phyloP scores from a whole-genome alignment of 495 filamentous ascomycete species.

The Xanthoparmelia taractica region DNA sequence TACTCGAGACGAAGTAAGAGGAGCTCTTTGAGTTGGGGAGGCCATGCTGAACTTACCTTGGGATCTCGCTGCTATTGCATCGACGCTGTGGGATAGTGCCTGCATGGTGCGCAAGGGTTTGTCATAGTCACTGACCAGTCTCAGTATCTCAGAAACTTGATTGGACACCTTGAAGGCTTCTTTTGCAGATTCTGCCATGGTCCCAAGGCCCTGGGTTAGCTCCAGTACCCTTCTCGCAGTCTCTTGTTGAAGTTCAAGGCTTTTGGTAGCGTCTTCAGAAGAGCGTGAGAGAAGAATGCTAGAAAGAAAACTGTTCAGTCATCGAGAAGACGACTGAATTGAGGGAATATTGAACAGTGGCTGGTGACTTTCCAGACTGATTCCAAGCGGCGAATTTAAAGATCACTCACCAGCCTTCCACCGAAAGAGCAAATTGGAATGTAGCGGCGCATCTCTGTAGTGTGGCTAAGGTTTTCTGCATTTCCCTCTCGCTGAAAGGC shows the following conservation, averaged over 20 bases:
- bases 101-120: not conserved
- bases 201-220: constrained; percentile 5
- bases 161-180: constrained; percentile 9
- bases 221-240: constrained; percentile 7
- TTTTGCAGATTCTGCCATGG: not conserved
- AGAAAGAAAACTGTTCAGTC: not conserved
- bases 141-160: constrained; percentile 1
- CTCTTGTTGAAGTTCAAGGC: constrained; percentile 10
- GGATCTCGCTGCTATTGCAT: not conserved
- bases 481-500: constrained; percentile 17
- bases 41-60: constrained; percentile 8
- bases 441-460: constrained; percentile 12
- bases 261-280: not conserved
- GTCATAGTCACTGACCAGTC: not conserved
- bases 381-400: too few species aligned
- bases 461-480: constrained; percentile 6
- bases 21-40: not conserved
- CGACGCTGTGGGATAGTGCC: not conserved
- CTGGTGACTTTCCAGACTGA: too few species aligned
- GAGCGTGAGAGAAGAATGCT: constrained; percentile 6
- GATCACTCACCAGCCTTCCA: constrained; percentile 16
- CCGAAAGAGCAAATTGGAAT: constrained; percentile 14
- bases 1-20: not conserved
- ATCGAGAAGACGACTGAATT: too few species aligned
- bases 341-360: too few species aligned